Evolutionary conservation across 495 filamentous ascomycete species (phyloP), one percentile per base, ranked within the genome.

Genomic region (Xylaria scruposa): DNA sequence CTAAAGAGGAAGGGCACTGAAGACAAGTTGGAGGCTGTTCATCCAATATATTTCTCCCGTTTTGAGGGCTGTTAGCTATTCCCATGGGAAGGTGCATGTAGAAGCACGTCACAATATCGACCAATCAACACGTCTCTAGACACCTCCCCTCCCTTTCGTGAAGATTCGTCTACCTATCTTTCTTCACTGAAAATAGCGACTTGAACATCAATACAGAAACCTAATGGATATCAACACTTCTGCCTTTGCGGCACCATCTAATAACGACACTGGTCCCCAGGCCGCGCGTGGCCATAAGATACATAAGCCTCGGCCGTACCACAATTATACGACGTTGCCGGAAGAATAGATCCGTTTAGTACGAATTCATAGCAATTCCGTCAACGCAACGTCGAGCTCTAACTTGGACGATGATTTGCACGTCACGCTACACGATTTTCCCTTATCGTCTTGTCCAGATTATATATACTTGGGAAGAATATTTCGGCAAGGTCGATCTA

Each of bases 351-450:
- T 36, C 29, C 56, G 56, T 17, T 7, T 59, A 7, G 15, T 59
- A 10, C 56, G 31, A 8, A 59, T 59, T 59, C 15, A 59, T 38
- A 5, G 19, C 1, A 36, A 36, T 36, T 4, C 56, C n/a, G 2
- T 36, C 2, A 6, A 36, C 15, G 31, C 8, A 1, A 7, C 19
- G 4, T 6, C 17, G 26, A 3, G 4, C 4, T 2, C 3, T 12
- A 17, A 59, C 5, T 59, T 59, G n/a, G 4, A 59, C 31, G 31
- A 36, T 15, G 31, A 59, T 59, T n/a, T 36, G 31, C 29, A 59
- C 26, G n/a, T 76, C 17, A 36, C 56, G 31, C 56, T 36, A 36
- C 15, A 59, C n/a, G 31, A 59, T 36, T 59, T n/a, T 15, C 56
- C 56, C 15, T 59, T 59, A 59, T 36, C 56, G 31, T 59, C 29